Evolutionary conservation across 1,139 yeast genomes (phyloP).

Genomic region (Eremothecium gossypii): DNA sequence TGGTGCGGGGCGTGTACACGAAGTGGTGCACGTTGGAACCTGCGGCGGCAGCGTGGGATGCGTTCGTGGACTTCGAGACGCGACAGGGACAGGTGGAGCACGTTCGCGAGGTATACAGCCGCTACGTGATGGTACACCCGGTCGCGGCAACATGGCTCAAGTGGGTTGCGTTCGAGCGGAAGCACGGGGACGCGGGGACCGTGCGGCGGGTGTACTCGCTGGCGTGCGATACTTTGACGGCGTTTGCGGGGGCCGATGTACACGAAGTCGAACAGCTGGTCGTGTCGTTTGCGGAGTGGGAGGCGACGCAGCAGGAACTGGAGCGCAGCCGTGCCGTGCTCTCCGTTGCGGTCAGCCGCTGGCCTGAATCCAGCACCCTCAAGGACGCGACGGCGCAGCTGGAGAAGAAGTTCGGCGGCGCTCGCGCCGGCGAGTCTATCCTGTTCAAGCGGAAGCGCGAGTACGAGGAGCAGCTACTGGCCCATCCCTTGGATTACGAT

Average conservation of each 20-base stretch:
- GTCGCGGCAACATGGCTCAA: constrained; percentile 52
- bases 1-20: constrained; percentile 60
- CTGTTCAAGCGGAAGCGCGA: constrained; percentile 43
- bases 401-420: constrained; percentile 57
- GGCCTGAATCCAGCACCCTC: constrained; percentile 38
- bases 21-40: constrained; percentile 80
- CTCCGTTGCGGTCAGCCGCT: constrained; percentile 32
- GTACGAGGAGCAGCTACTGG: constrained; percentile 42
- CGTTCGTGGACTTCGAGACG: constrained; percentile 63
- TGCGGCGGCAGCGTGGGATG: constrained; percentile 53
- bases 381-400: constrained; percentile 46
- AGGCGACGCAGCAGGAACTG: constrained; percentile 48
- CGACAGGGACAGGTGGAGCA: constrained; percentile 47
- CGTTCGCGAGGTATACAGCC: constrained; percentile 48
- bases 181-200: constrained; percentile 39
- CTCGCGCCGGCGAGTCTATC: constrained; percentile 45
- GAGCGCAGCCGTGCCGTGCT: constrained; percentile 64
- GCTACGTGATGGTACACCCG: constrained; percentile 49
- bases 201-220: constrained; percentile 59
- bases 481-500: constrained; percentile 54
- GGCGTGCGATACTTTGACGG: constrained; percentile 48
- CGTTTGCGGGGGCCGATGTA: constrained; percentile 20
- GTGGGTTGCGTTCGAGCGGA: constrained; percentile 54
- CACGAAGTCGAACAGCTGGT: constrained; percentile 34
- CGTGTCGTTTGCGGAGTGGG: constrained; percentile 65